Percentiles rank a stretch among this genome's conserved stretches.
Evolutionary conservation across 2,329 filamentous ascomycete species (phyloP).

Genomic region (Phoma sp.): DNA sequence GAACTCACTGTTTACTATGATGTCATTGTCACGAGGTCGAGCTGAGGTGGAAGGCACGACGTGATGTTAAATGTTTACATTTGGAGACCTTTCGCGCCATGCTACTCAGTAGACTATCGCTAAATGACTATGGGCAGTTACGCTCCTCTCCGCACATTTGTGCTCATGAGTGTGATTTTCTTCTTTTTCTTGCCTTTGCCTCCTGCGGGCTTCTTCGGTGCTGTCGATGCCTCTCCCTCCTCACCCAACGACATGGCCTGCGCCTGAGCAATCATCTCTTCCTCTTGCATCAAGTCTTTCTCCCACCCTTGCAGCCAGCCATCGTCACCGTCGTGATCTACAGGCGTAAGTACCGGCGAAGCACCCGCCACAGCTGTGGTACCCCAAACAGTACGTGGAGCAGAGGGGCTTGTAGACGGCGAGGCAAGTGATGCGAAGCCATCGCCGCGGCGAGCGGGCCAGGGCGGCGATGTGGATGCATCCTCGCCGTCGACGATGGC

Average conservation of each 20-base stretch:
- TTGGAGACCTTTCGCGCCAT: constrained; percentile 32
- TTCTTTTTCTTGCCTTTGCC: constrained; percentile 71
- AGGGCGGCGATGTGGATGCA: constrained; percentile 57
- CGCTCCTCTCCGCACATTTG: constrained; percentile 66
- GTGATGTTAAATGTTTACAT: constrained; percentile 16
- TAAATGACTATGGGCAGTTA: constrained; percentile 23
- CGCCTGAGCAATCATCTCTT: constrained; percentile 59
- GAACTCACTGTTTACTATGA: constrained; percentile 16
- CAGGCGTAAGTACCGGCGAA: constrained; percentile 62
- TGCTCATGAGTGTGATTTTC: constrained; percentile 74
- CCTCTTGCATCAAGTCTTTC: constrained; percentile 72
- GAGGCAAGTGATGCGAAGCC: constrained; percentile 73
- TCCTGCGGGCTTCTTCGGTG: constrained; percentile 44
- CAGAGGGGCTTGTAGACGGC: constrained; percentile 81
- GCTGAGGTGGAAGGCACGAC: background rate
- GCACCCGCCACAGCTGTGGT: constrained; percentile 70
- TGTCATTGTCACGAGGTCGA: constrained; percentile 10
- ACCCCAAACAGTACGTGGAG: constrained; percentile 88
- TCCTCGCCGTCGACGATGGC: constrained; percentile 41
- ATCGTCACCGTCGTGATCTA: constrained; percentile 64
- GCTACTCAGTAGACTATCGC: constrained; percentile 33
- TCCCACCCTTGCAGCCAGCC: constrained; percentile 90
- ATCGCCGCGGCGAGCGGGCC: constrained; percentile 61
- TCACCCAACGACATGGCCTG: constrained; percentile 50
- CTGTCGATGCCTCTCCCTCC: constrained; percentile 19